A percentile compares a stretch with the other conserved stretches of the same genome.
These are phyloP conservation scores for Scheffersomyces titani DNA, from an alignment of 1,139 yeast species.

Conservation along the genomic window DNA sequence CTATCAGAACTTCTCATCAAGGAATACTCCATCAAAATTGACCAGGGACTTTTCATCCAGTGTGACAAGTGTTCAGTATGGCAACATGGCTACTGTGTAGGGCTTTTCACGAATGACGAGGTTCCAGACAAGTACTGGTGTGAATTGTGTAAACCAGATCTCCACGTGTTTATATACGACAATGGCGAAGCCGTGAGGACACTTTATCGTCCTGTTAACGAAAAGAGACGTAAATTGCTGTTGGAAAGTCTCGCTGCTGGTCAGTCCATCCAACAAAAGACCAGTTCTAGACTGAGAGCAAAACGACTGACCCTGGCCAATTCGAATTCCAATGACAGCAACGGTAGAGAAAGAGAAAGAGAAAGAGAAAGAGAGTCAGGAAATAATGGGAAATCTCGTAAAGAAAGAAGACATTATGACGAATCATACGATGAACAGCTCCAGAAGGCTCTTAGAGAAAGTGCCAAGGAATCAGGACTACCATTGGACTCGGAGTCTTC, in stretches of 20 bases:
- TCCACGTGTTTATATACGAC: conserved; percentile 56
- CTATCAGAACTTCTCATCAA: conserved; percentile 46
- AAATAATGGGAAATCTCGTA: conserved; percentile 28
- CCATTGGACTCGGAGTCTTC: conserved; percentile 10
- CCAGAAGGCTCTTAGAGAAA: conserved; percentile 69
- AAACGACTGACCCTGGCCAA: conserved; percentile 12
- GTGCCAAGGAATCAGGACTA: conserved; percentile 50
- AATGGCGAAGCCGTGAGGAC: conserved; percentile 37
- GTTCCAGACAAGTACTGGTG: conserved; percentile 95
- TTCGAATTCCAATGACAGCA: background rate
- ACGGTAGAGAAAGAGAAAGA: conserved; percentile 13
- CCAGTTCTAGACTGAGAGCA: conserved; percentile 12
- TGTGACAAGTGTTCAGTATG: conserved; percentile 93
- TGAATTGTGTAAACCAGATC: conserved; percentile 83
- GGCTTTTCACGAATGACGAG: conserved; percentile 66
- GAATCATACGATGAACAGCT: conserved; percentile 68
- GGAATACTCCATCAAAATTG: conserved; percentile 64
- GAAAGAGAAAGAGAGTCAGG: conserved; percentile 9
- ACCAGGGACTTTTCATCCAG: conserved; percentile 78
- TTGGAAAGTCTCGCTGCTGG: conserved; percentile 15
- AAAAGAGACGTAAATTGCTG: conserved; percentile 48
- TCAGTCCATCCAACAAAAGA: conserved; percentile 9
- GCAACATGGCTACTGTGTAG: conserved; percentile 98
- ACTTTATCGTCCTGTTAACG: conserved; percentile 51
- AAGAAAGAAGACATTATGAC: conserved; percentile 42